These are phyloP conservation scores for Clathrus columnatus DNA, from an alignment of 768 basidiomycete genomes.

Conservation along the genomic window DNA sequence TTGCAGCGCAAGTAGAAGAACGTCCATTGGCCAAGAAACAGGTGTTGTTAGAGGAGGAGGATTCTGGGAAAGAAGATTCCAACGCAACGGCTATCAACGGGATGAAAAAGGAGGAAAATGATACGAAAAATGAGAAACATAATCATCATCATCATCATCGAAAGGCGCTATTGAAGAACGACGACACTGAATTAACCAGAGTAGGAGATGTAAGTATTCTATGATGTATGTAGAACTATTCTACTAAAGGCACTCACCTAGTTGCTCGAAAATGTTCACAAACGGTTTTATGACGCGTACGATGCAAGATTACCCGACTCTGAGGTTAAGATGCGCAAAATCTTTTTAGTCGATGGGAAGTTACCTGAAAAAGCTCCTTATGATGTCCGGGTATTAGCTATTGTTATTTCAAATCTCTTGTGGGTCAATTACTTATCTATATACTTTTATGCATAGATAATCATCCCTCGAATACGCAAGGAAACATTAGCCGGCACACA, in stretches of 20 bases:
- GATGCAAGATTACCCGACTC: conserved; percentile 31
- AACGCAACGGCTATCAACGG: conserved; percentile 9
- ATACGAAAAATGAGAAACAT: conserved; percentile 31
- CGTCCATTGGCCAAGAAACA: conserved; percentile 84
- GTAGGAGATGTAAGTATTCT: conserved; percentile 53
- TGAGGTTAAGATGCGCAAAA: conserved; percentile 23
- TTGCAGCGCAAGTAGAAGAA: conserved; percentile 64
- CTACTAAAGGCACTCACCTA: conserved; percentile 22
- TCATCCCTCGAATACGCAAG: conserved; percentile 74
- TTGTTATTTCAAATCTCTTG: conserved; percentile 3
- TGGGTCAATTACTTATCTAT: background rate
- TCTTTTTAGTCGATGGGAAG: conserved; percentile 18
- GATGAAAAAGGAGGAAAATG: conserved; percentile 14
- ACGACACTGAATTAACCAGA: conserved; percentile 74
- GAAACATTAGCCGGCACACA: conserved; percentile 71
- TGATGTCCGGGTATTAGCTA: conserved; percentile 69
- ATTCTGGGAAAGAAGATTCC: conserved; percentile 7
- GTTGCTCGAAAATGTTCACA: conserved; percentile 79
- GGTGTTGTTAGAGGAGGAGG: conserved; percentile 51
- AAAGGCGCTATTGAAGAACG: conserved; percentile 78
- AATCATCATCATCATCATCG: conserved; percentile 28
- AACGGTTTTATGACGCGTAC: conserved; percentile 63
- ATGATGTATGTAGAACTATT: background rate
- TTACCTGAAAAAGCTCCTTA: conserved; percentile 28
- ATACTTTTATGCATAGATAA: conserved; percentile 40